Percentiles rank a stretch among this genome's conserved stretches.
Conservation (phyloP, 1,284 basidiomycete species). For the Laetiporus sulphureus region DNA sequence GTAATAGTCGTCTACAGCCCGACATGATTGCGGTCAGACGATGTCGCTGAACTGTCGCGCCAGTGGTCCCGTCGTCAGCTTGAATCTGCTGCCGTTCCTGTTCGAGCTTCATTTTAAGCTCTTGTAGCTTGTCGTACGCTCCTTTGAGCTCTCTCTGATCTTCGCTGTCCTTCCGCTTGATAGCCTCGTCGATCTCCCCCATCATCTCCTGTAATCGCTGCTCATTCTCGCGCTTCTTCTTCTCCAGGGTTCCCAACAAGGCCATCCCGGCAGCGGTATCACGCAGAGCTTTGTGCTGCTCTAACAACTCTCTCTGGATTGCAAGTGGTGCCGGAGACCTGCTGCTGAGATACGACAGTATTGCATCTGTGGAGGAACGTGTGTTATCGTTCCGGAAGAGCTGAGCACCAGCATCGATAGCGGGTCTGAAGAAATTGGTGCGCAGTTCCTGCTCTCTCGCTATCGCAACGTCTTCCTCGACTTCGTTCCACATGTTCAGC, state of each 20-base stretch:
- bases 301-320: background rate
- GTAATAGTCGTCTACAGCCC: too few relatives aligned
- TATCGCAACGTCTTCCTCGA: conserved; percentile 18
- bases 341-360: conserved; percentile 10
- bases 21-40: too few relatives aligned
- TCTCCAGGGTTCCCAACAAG: too few relatives aligned
- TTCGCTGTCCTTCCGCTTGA: conserved; percentile 13
- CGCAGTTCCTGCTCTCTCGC: conserved; percentile 14
- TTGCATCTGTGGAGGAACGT: conserved; percentile 8
- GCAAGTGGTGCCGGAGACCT: background rate
- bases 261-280: background rate
- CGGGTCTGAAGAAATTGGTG: conserved; percentile 15
- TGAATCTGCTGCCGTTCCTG: background rate
- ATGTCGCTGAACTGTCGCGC: too few relatives aligned
- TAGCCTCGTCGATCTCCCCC: conserved; percentile 13
- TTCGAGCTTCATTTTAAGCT: background rate
- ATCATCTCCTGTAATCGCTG: conserved; percentile 9
- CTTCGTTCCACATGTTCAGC: conserved; percentile 45
- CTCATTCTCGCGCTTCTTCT: conserved; percentile 6
- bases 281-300: background rate
- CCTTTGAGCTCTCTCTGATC: conserved; percentile 18
- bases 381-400: conserved; percentile 14
- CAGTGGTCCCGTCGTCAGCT: too few relatives aligned
- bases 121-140: conserved; percentile 4
- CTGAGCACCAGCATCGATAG: conserved; percentile 14